Percentiles rank a stretch among this genome's conserved stretches.
Evolutionary conservation across 2,329 filamentous ascomycete genomes (phyloP).

Genomic region (Fusarium begoniae): DNA sequence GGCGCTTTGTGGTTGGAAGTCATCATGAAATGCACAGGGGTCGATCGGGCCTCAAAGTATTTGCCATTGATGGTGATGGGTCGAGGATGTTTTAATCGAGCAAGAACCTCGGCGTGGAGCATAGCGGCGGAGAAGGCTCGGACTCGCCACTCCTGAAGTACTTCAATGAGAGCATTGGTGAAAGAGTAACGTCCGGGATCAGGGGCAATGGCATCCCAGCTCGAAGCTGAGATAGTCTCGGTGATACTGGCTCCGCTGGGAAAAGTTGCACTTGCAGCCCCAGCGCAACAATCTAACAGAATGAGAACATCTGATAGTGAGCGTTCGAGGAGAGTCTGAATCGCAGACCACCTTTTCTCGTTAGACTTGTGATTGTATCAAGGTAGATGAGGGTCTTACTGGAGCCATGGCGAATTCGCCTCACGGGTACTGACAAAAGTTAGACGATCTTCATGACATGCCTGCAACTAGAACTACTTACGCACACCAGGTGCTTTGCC

Average conservation of each 20-base stretch:
- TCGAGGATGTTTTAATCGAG: constrained; percentile 67
- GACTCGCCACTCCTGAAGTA: constrained; percentile 65
- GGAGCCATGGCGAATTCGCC: constrained; percentile 63
- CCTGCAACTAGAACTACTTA: constrained; percentile 46
- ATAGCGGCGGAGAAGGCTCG: constrained; percentile 67
- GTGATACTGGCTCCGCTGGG: constrained; percentile 67
- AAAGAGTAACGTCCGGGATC: constrained; percentile 69
- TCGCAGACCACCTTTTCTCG: constrained; percentile 62
- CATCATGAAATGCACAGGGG: constrained; percentile 71
- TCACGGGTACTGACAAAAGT: constrained; percentile 55
- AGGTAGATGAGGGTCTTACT: constrained; percentile 50
- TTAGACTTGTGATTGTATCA: constrained; percentile 2
- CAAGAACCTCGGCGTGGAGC: constrained; percentile 68
- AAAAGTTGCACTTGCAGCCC: constrained; percentile 68
- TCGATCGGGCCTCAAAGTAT: constrained; percentile 66
- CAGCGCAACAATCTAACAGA: constrained; percentile 67
- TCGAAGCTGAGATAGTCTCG: constrained; percentile 69
- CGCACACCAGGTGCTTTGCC: constrained; percentile 70
- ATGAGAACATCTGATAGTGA: constrained; percentile 67
- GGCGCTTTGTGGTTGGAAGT: constrained; percentile 67
- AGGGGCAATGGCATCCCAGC: constrained; percentile 69
- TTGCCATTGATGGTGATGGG: constrained; percentile 67
- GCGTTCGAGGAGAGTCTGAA: constrained; percentile 66
- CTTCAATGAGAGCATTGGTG: constrained; percentile 67
- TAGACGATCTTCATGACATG: background rate